These are phyloP conservation scores for Neurospora africana DNA, from an alignment of 495 filamentous ascomycete genomes.

Conservation along the genomic window DNA sequence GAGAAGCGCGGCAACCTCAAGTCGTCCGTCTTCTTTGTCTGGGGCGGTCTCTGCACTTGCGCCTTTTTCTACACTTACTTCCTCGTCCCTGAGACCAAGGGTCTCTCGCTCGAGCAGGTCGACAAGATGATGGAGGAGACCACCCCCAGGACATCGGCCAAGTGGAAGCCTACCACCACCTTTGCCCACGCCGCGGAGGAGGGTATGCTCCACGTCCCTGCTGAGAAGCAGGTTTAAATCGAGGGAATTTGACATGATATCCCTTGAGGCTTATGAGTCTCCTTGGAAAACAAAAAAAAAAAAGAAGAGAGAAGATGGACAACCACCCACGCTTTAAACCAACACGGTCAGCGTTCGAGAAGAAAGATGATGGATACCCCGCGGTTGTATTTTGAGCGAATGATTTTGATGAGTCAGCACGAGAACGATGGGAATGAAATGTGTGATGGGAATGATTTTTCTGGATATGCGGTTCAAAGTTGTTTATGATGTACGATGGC, in stretches of 20 bases:
- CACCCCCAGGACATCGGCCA: constrained; percentile 55
- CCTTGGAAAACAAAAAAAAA: background rate
- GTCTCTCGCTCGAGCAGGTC: constrained; percentile 77
- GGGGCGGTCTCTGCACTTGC: constrained; percentile 57
- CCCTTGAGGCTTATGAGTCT: background rate
- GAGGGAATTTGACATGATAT: background rate
- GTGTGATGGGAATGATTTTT: background rate
- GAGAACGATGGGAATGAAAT: background rate
- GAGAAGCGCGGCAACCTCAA: constrained; percentile 52
- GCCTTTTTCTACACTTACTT: constrained; percentile 66
- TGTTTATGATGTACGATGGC: too few relatives aligned
- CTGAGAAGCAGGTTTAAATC: background rate
- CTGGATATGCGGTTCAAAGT: background rate
- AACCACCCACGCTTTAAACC: background rate
- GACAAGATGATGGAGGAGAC: constrained; percentile 84
- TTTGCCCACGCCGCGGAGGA: constrained; percentile 37
- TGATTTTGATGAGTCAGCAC: background rate
- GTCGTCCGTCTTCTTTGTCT: constrained; percentile 70
- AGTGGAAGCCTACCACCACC: constrained; percentile 62
- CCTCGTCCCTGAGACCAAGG: constrained; percentile 79
- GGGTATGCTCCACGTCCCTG: constrained; percentile 1
- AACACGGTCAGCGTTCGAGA: background rate
- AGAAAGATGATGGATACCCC: background rate
- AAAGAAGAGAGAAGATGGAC: background rate
- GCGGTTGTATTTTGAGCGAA: background rate